phyloP scores from a whole-genome alignment of 352 stramenopile species.

The Pythium scleroteichum region DNA sequence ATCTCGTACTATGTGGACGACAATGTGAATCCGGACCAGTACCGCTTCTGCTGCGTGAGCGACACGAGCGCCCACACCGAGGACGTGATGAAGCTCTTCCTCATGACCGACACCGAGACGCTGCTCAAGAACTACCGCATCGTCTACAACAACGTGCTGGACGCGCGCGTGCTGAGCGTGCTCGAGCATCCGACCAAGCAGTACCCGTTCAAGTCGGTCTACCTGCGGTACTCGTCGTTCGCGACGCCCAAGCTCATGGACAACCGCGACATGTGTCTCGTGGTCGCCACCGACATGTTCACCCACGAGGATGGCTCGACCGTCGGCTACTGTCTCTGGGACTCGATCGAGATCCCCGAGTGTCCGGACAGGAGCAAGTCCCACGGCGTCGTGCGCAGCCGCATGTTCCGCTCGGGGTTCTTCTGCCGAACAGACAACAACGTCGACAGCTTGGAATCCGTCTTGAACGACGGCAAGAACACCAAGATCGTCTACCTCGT shows the following conservation, averaged over 20 bases:
- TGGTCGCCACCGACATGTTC: slow-evolving; percentile 34
- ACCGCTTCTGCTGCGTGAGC: slow-evolving; percentile 57
- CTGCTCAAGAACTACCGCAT: slow-evolving; percentile 47
- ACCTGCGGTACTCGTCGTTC: slow-evolving; percentile 41
- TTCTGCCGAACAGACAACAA: slow-evolving; percentile 30
- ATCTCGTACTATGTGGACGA: slow-evolving; percentile 59
- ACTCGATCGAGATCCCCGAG: slow-evolving; percentile 43
- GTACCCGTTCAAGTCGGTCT: slow-evolving; percentile 37
- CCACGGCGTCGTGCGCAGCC: slow-evolving; percentile 29
- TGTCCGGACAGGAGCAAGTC: slow-evolving; percentile 22
- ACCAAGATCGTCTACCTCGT: slow-evolving; percentile 74
- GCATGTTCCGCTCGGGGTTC: slow-evolving; percentile 57
- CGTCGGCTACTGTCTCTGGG: slow-evolving; percentile 64
- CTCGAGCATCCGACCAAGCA: slow-evolving; percentile 39
- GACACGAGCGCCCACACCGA: slow-evolving; percentile 36
- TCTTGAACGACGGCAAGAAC: neutral
- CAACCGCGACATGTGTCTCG: slow-evolving; percentile 44
- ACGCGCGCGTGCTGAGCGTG: slow-evolving; percentile 42
- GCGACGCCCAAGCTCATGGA: slow-evolving; percentile 33
- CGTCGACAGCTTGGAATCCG: neutral
- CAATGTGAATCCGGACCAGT: slow-evolving; percentile 37
- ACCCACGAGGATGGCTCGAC: slow-evolving; percentile 42
- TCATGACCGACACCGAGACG: slow-evolving; percentile 38
- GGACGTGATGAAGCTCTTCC: slow-evolving; percentile 55
- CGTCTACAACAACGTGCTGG: slow-evolving; percentile 49